phyloP scores from a whole-genome alignment of 768 basidiomycete species.

The Suillus subalutaceus region DNA sequence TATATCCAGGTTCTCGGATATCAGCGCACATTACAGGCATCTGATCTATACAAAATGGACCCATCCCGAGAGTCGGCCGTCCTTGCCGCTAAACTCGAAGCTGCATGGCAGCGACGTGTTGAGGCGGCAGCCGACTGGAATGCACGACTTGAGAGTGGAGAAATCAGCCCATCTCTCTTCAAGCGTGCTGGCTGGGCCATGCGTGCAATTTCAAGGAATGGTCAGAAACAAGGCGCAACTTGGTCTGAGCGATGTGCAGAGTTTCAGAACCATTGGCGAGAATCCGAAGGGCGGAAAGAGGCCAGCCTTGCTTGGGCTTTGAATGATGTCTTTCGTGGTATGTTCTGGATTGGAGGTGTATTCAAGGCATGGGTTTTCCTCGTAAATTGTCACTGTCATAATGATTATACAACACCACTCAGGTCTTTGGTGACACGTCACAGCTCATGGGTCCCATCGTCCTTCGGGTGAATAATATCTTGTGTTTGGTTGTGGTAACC shows the following conservation, averaged over 20 bases:
- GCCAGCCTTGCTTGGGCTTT: constrained; percentile 62
- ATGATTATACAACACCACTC: constrained; percentile 5
- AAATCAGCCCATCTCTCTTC: constrained; percentile 43
- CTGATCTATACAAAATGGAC: constrained; percentile 75
- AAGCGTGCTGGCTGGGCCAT: constrained; percentile 47
- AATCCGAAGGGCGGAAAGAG: constrained; percentile 44
- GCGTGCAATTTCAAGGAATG: constrained; percentile 13
- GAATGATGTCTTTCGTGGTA: constrained; percentile 58
- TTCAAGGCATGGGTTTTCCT: constrained; percentile 48
- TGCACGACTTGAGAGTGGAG: constrained; percentile 44
- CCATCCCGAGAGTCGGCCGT: constrained; percentile 47
- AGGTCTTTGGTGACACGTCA: constrained; percentile 63
- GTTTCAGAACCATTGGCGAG: constrained; percentile 48
- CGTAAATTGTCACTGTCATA: background rate
- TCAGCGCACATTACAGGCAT: constrained; percentile 71
- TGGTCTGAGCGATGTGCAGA: constrained; percentile 30
- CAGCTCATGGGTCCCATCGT: constrained; percentile 67
- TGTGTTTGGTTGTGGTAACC: background rate
- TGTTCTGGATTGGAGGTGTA: constrained; percentile 65
- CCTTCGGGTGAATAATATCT: constrained; percentile 45
- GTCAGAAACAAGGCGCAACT: constrained; percentile 14
- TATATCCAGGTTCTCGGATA: constrained; percentile 57
- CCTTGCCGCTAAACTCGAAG: constrained; percentile 58
- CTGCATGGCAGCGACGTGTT: constrained; percentile 53
- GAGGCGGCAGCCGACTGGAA: constrained; percentile 60